Conservation (phyloP, 1,284 basidiomycete species). For the Pholiota adiposa region DNA sequence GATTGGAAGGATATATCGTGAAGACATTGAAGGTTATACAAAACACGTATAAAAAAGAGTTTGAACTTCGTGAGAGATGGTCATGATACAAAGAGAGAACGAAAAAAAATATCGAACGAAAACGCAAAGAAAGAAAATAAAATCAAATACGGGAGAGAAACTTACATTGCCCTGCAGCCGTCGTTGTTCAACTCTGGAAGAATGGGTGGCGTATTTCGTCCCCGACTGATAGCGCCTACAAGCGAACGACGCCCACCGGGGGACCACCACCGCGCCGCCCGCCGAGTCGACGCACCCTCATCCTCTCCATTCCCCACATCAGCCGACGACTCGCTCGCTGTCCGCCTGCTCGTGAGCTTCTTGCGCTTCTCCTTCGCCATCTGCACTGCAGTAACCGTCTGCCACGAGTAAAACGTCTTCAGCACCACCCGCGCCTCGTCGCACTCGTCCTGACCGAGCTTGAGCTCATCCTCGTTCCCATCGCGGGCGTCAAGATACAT, state of each 20-base stretch:
- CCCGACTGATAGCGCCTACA: conserved; percentile 27
- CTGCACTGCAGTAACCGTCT: conserved; percentile 75
- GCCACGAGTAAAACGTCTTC: conserved; percentile 89
- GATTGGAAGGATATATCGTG: background rate
- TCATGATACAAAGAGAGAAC: background rate
- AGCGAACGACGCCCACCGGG: conserved; percentile 38
- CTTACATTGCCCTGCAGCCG: conserved; percentile 45
- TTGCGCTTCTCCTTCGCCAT: conserved; percentile 64
- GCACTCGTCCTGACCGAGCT: conserved; percentile 76
- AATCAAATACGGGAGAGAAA: background rate
- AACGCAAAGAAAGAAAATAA: background rate
- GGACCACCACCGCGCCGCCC: conserved; percentile 44
- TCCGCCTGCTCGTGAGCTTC: conserved; percentile 46
- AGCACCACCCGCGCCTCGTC: conserved; percentile 72
- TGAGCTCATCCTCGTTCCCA: conserved; percentile 55
- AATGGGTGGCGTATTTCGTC: conserved; percentile 39
- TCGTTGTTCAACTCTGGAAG: conserved; percentile 41
- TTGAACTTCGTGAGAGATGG: background rate
- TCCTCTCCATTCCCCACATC: conserved; percentile 29
- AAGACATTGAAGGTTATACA: background rate
- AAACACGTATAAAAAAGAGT: background rate
- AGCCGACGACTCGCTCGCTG: conserved; percentile 40
- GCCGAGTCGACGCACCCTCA: conserved; percentile 18
- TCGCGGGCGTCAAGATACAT: conserved; percentile 71
- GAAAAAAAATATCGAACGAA: background rate